Conservation (phyloP, 495 filamentous ascomycete species). For the Xylaria palmicola region DNA sequence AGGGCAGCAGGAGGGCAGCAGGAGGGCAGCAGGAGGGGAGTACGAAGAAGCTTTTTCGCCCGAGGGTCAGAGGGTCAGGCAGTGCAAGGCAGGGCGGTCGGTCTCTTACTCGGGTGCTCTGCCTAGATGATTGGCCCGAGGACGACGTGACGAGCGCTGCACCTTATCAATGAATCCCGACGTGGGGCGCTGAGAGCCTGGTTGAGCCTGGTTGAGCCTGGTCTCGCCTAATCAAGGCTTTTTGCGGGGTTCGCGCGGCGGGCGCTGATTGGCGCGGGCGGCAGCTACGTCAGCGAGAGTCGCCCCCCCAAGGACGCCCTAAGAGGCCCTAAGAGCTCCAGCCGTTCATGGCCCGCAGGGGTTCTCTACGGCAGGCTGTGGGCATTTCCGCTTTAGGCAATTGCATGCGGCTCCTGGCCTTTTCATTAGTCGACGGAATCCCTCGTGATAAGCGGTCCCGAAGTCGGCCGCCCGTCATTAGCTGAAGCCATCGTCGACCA, state of each 20-base stretch:
- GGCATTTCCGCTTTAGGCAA: constrained; percentile 7
- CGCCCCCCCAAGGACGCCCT: not conserved
- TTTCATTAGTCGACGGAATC: constrained; percentile 8
- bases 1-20: not conserved
- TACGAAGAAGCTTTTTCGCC: not conserved
- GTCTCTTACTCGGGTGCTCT: not conserved
- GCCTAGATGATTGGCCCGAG: not conserved
- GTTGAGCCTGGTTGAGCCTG: not conserved
- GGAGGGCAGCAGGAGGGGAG: not conserved
- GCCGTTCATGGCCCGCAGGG: constrained; percentile 2
- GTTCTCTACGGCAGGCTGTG: not conserved
- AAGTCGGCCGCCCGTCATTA: not conserved
- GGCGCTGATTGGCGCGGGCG: constrained; percentile 22
- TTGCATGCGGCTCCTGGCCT: constrained; percentile 10
- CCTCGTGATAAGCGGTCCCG: constrained; percentile 9
- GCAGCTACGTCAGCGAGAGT: constrained; percentile 28
- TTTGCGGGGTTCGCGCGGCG: constrained; percentile 25
- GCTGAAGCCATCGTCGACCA: not conserved
- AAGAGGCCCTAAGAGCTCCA: not conserved
- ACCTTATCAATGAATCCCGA: constrained; percentile 21
- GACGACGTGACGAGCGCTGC: not conserved
- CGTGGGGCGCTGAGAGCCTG: not conserved
- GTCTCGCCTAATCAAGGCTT: constrained; percentile 7
- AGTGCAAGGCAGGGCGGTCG: not conserved
- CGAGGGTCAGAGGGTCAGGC: not conserved